Base-by-base conservation (phyloP, 1,284 basidiomycete genomes). In the Xerocomus nothofagi region DNA sequence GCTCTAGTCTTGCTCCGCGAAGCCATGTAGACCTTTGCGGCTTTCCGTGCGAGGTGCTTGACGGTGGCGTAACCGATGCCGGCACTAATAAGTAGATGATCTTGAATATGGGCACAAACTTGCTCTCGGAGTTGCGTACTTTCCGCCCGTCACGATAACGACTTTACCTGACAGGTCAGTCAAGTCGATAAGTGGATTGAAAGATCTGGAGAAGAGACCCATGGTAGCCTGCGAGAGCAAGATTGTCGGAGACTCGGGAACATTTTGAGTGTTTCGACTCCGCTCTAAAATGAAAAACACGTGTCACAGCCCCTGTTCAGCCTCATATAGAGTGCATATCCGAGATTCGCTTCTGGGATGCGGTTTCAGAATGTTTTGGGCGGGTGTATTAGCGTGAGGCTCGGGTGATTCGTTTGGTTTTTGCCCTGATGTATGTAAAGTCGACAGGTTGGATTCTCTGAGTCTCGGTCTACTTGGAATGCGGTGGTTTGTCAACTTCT, bases 11-110 rank as follows among this genome's bases (percentile, higher is more conserved):
- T 73, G 48, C 61, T 71, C 15, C 74, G 66, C 17, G 73, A 67
- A 0, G 71, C 73, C 50, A 78, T 67, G 45, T 78, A 80, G 10
- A 79, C 75, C 50, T 73, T 78, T 7, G 75, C 76, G 10, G 69
- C 68, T 17, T 58, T 59, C 6, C 68, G 69, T 1, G 74, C 75
- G 15, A 79, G 71, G 46, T 72, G 68, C 42, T 73, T 71, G 15
- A 76, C 67, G 1, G 73, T 76, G n/a, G 67, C 65, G 49, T 72
- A 74, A 3, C 76, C 77, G 9, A 78, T 72, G 1, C 74, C 76
- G 8, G 66, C 58, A 37, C 75, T 78, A 18, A n/a, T 1, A 37
- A 9, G 12, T 20, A 27, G n/a, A 3, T n/a, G n/a, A n/a, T n/a
- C n/a, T n/a, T 39, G 6, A 36, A 27, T 9, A 24, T 11, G 18